Evolutionary conservation across 208 protist species (phyloP).

Genomic region (Leishmania braziliensis): DNA sequence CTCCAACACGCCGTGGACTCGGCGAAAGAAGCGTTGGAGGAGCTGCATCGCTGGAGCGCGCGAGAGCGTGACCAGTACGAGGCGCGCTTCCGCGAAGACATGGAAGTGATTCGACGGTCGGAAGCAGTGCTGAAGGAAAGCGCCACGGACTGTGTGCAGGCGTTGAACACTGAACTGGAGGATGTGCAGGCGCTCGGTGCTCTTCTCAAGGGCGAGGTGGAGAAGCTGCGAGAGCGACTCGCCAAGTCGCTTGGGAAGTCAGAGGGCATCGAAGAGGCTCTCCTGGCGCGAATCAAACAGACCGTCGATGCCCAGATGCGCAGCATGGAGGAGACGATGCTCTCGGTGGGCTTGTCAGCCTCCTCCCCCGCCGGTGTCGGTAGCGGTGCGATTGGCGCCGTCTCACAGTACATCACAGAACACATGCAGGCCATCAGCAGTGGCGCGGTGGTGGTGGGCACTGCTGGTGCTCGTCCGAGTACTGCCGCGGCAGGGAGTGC

Average conservation of each 20-base stretch:
- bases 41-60: constrained; percentile 58
- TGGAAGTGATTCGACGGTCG: constrained; percentile 58
- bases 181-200: constrained; percentile 79
- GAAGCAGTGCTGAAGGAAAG: constrained; percentile 75
- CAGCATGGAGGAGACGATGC: constrained; percentile 53
- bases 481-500: background rate
- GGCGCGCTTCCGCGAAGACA: constrained; percentile 61
- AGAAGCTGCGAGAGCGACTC: constrained; percentile 65
- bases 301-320: constrained; percentile 70
- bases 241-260: constrained; percentile 49
- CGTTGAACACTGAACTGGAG: constrained; percentile 76
- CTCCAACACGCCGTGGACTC: constrained; percentile 60
- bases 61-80: constrained; percentile 75
- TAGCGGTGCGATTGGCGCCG: constrained; percentile 33
- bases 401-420: constrained; percentile 40
- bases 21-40: constrained; percentile 54
- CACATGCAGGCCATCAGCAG: constrained; percentile 33
- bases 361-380: background rate
- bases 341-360: constrained; percentile 19
- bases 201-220: constrained; percentile 62
- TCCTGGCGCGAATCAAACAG: constrained; percentile 70
- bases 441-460: background rate
- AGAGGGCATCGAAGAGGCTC: constrained; percentile 62
- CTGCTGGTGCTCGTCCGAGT: background rate
- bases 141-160: constrained; percentile 71